Percentiles rank a stretch among this genome's conserved stretches.
Conservation (phyloP, 148 eudicot species). For the Rhododendron ovatum region DNA sequence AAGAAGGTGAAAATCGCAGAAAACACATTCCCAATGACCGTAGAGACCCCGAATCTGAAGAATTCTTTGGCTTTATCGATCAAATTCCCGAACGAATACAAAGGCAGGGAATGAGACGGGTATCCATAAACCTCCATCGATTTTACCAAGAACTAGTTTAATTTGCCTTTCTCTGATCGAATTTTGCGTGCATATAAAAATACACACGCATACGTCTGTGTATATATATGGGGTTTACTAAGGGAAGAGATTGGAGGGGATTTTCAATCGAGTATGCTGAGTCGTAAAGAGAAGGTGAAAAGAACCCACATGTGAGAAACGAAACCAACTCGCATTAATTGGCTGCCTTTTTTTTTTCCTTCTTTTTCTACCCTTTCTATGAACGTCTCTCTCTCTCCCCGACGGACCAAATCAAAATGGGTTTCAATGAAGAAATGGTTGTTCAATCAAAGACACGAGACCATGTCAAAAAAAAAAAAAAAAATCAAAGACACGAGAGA, state of each 20-base stretch:
- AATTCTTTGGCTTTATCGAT: constrained; percentile 51
- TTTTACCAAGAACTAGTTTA: not conserved
- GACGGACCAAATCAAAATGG: not conserved
- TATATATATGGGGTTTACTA: not conserved
- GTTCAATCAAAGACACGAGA: not conserved
- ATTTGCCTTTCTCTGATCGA: not conserved
- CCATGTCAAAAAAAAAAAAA: no score
- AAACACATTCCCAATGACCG: constrained; percentile 62
- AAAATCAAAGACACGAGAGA: not conserved
- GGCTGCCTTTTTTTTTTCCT: not conserved
- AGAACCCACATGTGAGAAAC: constrained; percentile 17
- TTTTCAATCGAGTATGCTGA: constrained; percentile 16
- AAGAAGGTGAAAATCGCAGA: constrained; percentile 94
- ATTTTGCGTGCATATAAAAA: not conserved
- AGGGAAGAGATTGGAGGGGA: not conserved
- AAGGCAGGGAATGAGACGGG: constrained; percentile 50
- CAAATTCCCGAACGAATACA: constrained; percentile 37
- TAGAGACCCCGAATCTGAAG: constrained; percentile 61
- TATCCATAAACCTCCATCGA: constrained; percentile 52
- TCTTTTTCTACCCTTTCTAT: no score
- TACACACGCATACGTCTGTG: not conserved
- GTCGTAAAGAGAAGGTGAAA: constrained; percentile 33
- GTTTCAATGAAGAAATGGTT: not conserved
- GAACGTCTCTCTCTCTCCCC: not conserved
- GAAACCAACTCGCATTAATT: constrained; percentile 48